Evolutionary conservation across 768 basidiomycete genomes (phyloP), one percentile per base, ranked within the genome.

Genomic region (Pholiota molesta): DNA sequence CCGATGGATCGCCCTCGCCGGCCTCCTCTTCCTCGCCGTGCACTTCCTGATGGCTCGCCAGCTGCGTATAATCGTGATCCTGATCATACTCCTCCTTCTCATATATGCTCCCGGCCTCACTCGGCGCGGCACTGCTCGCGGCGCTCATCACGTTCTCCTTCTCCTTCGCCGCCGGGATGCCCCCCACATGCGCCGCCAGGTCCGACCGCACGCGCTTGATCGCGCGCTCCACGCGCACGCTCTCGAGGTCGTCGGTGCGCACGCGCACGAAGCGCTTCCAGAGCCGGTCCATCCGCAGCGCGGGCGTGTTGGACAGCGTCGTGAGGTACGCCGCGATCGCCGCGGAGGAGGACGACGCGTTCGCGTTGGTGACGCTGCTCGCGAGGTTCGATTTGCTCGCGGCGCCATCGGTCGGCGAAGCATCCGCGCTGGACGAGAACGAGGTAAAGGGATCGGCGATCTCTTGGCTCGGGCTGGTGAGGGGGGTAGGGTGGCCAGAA

Each of bases 201-300:
- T 96, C 94, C 49, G 91, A 93, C 58, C 92, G 80, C 19, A 93
- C 91, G 29, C 92, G 87, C 78, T 94, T 94, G 75, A 95, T 91
- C 4, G 94, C 90, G 65, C 92, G 83, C 77, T 95, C 93, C 42
- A 91, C 87, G 47, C 94, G 86, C 6, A 89, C 88, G 67, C 92
- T 94, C 78, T 95, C 89, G 55, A 96, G 75, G 73, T 97, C 95
- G 69, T 96, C 94, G 3, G 87, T 90, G 59, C 94, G 83, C 8
- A 95, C 92, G 51, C 87, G 81, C 59, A 95, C 90, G 68, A 97
- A 97, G 16, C 89, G 85, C 70, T 89, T 91, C 94, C 94, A 97
- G 1, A 86, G 79, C 47, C 87, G 83, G 19, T 86, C 78, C 58
- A 83, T 82, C 37, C 91, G 86, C 44, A 95, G 72, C 3, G 78